Base-by-base conservation (phyloP, 805 yeast species). In the Debaryomyces maramus region DNA sequence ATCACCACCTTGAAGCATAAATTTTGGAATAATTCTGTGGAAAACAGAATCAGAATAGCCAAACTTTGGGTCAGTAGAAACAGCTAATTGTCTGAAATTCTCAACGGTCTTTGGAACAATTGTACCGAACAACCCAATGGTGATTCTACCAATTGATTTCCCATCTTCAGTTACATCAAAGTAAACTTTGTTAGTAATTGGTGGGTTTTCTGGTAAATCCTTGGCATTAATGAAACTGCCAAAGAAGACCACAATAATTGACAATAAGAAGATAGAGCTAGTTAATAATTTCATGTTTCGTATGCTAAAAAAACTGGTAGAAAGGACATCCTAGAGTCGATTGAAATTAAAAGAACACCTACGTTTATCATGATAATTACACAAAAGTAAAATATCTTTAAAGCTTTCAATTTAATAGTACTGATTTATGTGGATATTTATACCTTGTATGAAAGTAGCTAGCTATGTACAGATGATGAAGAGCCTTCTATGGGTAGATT, bases 1-100 rank as follows among this genome's bases (percentile, higher is more conserved):
- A 62, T 88, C 91, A 46, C 97, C 97, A 42, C 96, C 95, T 67
- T 87, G 95, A 51, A 89, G 75, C 84, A 87, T 81, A 60, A 85
- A 86, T 41, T 75, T 73, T 32, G 78, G 72, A 46, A 85, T 82
- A 36, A 88, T 80, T 45, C 90, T 75, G 65, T 85, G 93, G 75
- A 88, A 85, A 14, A 70, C 62, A 4, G 88, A 76, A 44, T 73
- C 75, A 51, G 72, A 67, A 69, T 83, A 87, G 26, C 83, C 81
- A 56, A 82, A 72, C 27, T 72, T 63, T 23, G 85, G 80, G 57
- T 87, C 88, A 38, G 81, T 49, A 21, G 64, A 57, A 34, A 81
- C 71, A 36, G 88, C 72, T 62, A 89, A 75, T 55, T 85, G 84
- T 55, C 87, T 80, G 69, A 89, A 89, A 74, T 90, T 90, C 63